Evolutionary conservation across 164 flowering plant species (phyloP).

Genomic region (Aristolochia fimbriata): DNA sequence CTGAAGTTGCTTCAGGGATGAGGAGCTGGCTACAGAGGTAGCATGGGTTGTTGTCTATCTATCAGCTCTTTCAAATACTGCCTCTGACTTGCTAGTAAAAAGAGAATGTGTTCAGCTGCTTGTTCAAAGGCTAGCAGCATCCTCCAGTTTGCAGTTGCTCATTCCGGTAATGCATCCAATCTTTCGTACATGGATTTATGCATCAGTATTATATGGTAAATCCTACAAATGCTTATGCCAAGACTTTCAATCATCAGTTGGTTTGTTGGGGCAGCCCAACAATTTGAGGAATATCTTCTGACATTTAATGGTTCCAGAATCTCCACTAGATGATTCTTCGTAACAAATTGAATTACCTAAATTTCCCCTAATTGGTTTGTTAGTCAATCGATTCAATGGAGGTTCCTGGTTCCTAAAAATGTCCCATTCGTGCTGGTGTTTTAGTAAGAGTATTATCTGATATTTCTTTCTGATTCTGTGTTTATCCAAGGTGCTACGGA

Average conservation of each 20-base stretch:
- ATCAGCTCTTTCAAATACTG: conserved; percentile 82
- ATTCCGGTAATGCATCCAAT: conserved; percentile 60
- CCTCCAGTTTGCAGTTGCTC: conserved; percentile 72
- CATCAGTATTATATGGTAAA: too few species aligned
- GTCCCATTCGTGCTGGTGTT: background rate
- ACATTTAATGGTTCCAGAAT: too few species aligned
- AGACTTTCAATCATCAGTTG: too few species aligned
- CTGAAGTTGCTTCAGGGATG: conserved; percentile 53
- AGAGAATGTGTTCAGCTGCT: conserved; percentile 64
- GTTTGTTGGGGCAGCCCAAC: too few species aligned
- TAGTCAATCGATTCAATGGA: too few species aligned
- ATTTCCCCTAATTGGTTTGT: too few species aligned
- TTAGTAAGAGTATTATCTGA: background rate
- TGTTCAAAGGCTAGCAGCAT: conserved; percentile 61
- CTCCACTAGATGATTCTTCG: too few species aligned
- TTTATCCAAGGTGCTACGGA: conserved; percentile 52
- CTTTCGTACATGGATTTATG: background rate
- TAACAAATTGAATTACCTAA: too few species aligned
- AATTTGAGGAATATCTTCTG: too few species aligned
- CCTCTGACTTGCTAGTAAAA: conserved; percentile 61
- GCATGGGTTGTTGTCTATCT: conserved; percentile 98
- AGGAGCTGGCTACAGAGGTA: conserved; percentile 91
- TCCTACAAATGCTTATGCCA: too few species aligned
- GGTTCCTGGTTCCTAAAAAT: too few species aligned
- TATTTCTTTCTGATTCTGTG: background rate